Percentiles rank a stretch among this genome's conserved stretches.
Conservation (phyloP, 495 filamentous ascomycete species). For the Talaromyces ruber region DNA sequence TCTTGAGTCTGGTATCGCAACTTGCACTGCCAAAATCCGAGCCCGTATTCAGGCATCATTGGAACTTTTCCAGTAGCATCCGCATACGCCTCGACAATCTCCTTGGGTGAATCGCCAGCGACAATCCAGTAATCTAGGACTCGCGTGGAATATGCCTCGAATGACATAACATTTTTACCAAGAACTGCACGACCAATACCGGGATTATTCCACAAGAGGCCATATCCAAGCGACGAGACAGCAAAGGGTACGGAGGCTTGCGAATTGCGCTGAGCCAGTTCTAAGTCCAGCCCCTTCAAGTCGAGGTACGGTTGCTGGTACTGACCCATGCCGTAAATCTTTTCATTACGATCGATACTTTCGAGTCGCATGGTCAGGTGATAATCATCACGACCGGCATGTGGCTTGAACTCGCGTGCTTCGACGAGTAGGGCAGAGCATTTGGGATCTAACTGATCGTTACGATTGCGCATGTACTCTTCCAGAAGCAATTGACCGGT, state of each 20-base stretch:
- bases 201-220: constrained; percentile 53
- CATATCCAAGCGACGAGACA: constrained; percentile 45
- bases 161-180: constrained; percentile 49
- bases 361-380: constrained; percentile 46
- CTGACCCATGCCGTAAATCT: constrained; percentile 55
- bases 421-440: constrained; percentile 44
- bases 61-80: constrained; percentile 43
- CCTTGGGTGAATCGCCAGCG: constrained; percentile 40
- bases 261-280: constrained; percentile 53
- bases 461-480: constrained; percentile 46
- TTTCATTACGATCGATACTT: constrained; percentile 39
- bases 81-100: constrained; percentile 45
- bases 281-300: constrained; percentile 47
- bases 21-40: constrained; percentile 57
- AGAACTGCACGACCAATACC: constrained; percentile 46
- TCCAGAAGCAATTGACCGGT: constrained; percentile 40
- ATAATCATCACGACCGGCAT: constrained; percentile 38
- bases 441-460: constrained; percentile 43
- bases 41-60: constrained; percentile 55
- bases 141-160: constrained; percentile 45
- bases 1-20: constrained; percentile 52
- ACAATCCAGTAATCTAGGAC: constrained; percentile 52
- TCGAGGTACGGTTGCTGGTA: constrained; percentile 50
- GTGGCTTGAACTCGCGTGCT: constrained; percentile 46
- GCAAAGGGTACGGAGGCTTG: constrained; percentile 51